Percentiles rank a stretch among this genome's conserved stretches.
Conservation (phyloP, 495 filamentous ascomycete genomes). For the Friedmanniomyces simplex region DNA sequence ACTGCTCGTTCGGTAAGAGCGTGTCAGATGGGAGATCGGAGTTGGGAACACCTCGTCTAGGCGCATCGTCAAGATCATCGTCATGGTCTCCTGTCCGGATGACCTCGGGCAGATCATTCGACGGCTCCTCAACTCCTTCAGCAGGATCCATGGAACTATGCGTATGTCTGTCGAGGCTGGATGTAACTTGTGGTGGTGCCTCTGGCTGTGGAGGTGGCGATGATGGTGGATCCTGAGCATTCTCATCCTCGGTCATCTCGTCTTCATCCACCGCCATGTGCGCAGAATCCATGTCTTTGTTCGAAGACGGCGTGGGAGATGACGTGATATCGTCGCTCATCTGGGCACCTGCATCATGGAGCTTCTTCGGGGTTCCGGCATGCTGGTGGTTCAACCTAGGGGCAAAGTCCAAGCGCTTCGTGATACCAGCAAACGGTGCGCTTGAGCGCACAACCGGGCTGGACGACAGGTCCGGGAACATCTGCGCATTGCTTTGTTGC, state of each 20-base stretch:
- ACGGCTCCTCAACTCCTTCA: not conserved
- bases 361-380: not conserved
- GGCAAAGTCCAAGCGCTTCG: conserved; percentile 34
- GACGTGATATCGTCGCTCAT: conserved; percentile 61
- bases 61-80: not conserved
- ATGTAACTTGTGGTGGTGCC: not conserved
- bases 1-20: conserved; percentile 5
- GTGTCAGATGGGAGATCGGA: conserved; percentile 14
- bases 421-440: not conserved
- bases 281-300: not conserved
- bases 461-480: conserved; percentile 62
- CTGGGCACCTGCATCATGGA: conserved; percentile 24
- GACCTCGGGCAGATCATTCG: not conserved
- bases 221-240: not conserved
- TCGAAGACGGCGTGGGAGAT: conserved; percentile 60
- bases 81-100: not conserved
- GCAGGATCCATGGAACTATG: not conserved
- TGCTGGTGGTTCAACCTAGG: conserved; percentile 7
- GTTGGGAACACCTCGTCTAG: not conserved
- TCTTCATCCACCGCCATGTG: not conserved
- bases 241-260: not conserved
- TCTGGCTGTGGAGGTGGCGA: not conserved
- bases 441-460: conserved; percentile 36
- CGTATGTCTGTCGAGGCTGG: not conserved
- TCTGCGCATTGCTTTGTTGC: conserved; percentile 52